Evolutionary conservation across 768 basidiomycete genomes (phyloP), one percentile per base, ranked within the genome.

Genomic region (Phlegmacium glaucopus): DNA sequence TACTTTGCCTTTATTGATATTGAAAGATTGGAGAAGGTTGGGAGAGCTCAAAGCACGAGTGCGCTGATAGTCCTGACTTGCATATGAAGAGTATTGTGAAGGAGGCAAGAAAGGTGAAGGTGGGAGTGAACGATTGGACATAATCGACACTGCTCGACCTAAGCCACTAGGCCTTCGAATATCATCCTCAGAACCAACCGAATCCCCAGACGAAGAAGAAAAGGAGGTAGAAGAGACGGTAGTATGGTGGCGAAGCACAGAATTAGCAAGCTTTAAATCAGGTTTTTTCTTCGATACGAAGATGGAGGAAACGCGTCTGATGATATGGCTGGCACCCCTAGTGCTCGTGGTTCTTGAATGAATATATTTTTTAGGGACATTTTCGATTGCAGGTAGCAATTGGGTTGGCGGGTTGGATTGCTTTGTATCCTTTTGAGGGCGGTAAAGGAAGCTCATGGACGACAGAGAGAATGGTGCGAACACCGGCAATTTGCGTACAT

Each of bases 161-260:
- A 76, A 57, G 5, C 73, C 75, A 54, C 75, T 76, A 6, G 75
- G 75, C 37, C 70, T 54, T 22, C 75, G 71, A 44, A 76, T 76
- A 27, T 76, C 73, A 39, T 72, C 71, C n/a, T 62, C 61, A 5
- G 61, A 61, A 16, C 57, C 59, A 9, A 52, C 40, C 27, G 51
- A 50, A 37, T 55, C 50, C 27, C 45, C 30, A 27, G 48, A 46
- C 37, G 59, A 58, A n/a, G 52, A 47, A 38, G 15, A 42, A 16
- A 52, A 51, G 16, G 43, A 27, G 6, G 51, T 42, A 17, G 47
- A 50, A 6, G 42, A 41, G 40, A 44, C 26, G n/a, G 53, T 47
- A 39, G 49, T 44, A 22, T 22, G 5, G 15, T 40, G 54, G 39
- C 39, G 38, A 16, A 57, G 30, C 26, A 49, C 46, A 39, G 41